Conservation (phyloP, 2,329 filamentous ascomycete genomes). For the Lasiodiplodia citricola region DNA sequence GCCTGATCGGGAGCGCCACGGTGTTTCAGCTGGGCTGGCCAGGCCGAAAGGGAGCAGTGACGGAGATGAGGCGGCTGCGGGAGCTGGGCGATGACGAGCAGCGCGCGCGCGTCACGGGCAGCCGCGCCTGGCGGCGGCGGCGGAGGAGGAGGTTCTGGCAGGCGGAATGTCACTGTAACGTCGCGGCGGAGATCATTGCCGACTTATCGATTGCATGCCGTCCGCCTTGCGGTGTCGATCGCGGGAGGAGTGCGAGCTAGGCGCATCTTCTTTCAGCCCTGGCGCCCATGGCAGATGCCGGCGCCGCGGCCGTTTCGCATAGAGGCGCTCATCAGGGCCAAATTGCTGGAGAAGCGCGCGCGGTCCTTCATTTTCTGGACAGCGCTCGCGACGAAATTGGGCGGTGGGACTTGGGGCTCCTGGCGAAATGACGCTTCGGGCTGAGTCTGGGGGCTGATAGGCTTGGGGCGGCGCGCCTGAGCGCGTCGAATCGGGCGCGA, state of each 20-base stretch:
- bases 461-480: conserved; percentile 18
- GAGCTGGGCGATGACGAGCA: conserved; percentile 6
- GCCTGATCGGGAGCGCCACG: conserved; percentile 27
- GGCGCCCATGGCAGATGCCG: conserved; percentile 7
- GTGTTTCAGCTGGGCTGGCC: conserved; percentile 25
- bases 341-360: conserved; percentile 20
- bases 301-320: conserved; percentile 13
- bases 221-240: conserved; percentile 43
- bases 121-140: neutral
- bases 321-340: conserved; percentile 16
- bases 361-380: conserved; percentile 21
- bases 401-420: conserved; percentile 9
- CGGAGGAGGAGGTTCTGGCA: neutral
- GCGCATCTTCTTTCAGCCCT: conserved; percentile 22
- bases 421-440: conserved; percentile 21
- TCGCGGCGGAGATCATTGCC: conserved; percentile 34
- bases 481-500: conserved; percentile 9
- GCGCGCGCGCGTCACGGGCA: conserved; percentile 9
- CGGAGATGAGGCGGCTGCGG: conserved; percentile 20
- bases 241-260: conserved; percentile 32
- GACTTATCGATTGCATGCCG: conserved; percentile 45
- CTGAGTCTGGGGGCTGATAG: conserved; percentile 1
- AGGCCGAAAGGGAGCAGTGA: conserved; percentile 13
- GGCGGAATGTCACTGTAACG: conserved; percentile 17
- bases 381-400: neutral